phyloP scores from a whole-genome alignment of 768 basidiomycete species.

The Boletus insuetus region DNA sequence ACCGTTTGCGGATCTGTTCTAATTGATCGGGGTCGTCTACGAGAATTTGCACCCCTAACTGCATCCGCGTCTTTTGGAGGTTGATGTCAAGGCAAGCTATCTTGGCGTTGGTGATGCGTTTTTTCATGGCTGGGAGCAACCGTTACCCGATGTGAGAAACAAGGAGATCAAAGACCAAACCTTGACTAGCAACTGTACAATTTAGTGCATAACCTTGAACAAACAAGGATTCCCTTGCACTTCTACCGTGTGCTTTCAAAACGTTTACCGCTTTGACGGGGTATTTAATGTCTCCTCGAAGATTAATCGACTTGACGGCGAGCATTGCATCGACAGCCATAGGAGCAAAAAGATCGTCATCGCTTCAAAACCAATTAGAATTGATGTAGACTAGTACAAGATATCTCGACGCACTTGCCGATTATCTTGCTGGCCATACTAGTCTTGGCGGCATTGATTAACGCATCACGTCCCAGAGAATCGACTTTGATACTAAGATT shows the following conservation, averaged over 20 bases:
- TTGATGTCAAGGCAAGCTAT: constrained; percentile 99
- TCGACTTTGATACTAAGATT: constrained; percentile 96
- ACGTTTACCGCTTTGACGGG: constrained; percentile 99
- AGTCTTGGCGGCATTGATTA: constrained; percentile 96
- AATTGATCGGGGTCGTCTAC: constrained; percentile 96
- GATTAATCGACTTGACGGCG: constrained; percentile 91
- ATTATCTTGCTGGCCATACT: constrained; percentile 99
- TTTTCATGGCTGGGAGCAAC: constrained; percentile 83
- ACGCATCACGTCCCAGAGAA: constrained; percentile 82
- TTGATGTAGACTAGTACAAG: neutral
- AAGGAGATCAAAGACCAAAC: constrained; percentile 41
- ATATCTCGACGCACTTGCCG: constrained; percentile 68
- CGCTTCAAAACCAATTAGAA: constrained; percentile 46
- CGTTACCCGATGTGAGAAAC: constrained; percentile 1
- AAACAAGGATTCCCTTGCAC: constrained; percentile 91
- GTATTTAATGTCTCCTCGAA: constrained; percentile 95
- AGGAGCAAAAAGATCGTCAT: constrained; percentile 96
- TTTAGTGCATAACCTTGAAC: constrained; percentile 97
- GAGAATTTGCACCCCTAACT: constrained; percentile 94
- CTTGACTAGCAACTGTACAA: constrained; percentile 98
- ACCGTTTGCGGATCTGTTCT: constrained; percentile 95
- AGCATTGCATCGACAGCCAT: constrained; percentile 99
- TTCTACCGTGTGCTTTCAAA: constrained; percentile 95
- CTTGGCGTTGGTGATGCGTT: constrained; percentile 87
- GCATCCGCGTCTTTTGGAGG: constrained; percentile 94